A percentile compares a stretch with the other conserved stretches of the same genome.
Conservation (phyloP, 2,329 filamentous ascomycete genomes). For the Aspergillus sp. region DNA sequence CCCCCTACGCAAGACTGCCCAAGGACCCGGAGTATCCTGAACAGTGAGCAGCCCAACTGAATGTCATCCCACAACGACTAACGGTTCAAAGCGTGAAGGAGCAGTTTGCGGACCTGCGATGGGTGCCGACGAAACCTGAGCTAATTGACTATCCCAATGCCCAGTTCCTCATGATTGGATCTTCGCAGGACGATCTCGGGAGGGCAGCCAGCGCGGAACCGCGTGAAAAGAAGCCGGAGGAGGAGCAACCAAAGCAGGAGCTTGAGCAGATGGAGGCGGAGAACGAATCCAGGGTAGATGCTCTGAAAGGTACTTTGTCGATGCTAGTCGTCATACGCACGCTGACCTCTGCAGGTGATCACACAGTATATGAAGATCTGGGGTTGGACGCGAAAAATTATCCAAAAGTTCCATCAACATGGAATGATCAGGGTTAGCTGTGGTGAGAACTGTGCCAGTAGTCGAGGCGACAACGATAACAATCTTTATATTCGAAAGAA, state of each 20-base stretch:
- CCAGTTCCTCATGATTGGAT: conserved; percentile 70
- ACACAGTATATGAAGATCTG: conserved; percentile 52
- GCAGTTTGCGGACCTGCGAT: conserved; percentile 63
- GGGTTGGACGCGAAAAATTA: conserved; percentile 55
- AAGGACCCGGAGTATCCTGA: conserved; percentile 61
- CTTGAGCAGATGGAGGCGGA: conserved; percentile 67
- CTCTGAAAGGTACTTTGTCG: conserved; percentile 41
- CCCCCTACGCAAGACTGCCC: conserved; percentile 53
- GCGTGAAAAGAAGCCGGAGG: conserved; percentile 42
- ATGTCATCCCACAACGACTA: not conserved
- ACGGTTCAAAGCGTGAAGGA: conserved; percentile 50
- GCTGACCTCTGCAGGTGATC: conserved; percentile 39
- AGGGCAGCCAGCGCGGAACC: conserved; percentile 26
- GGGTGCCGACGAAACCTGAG: conserved; percentile 63
- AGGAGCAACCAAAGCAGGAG: conserved; percentile 59
- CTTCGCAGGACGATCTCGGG: conserved; percentile 27
- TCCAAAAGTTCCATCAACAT: conserved; percentile 53
- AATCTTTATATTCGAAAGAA: too few relatives aligned
- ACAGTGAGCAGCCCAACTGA: conserved; percentile 41
- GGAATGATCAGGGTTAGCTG: conserved; percentile 25
- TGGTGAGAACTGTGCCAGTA: too few relatives aligned
- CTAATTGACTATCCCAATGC: conserved; percentile 66
- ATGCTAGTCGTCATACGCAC: not conserved
- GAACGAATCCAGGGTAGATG: conserved; percentile 57
- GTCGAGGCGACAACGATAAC: too few relatives aligned